Base-by-base conservation (phyloP, 495 filamentous ascomycete species). In the Cairneyella variabilis region DNA sequence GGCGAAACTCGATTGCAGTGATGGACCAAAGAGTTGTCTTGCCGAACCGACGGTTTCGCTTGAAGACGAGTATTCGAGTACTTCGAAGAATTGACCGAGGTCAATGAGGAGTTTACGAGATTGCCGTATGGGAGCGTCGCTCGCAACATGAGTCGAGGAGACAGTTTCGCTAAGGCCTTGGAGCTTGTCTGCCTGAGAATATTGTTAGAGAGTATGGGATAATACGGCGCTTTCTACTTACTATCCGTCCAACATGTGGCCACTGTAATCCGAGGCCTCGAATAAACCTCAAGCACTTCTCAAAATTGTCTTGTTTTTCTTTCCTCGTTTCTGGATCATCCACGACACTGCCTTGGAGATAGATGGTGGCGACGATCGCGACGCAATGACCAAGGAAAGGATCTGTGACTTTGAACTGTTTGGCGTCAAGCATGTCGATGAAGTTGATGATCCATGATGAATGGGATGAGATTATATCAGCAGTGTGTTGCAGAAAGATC, bases 401-500 rank as follows among this genome's bases (percentile, higher is more conserved):
- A 62, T 77, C 74, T 3, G 74, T 72, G 7, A 74, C 67, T 43
- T 66, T 47, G 46, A 75, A 74, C 0, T 53, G 57, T 46, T 68
- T 75, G 40, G 71, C 68, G 52, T 72, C 69, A 7, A 77, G 69
- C 56, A 66, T 74, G 34, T 73, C 66, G 53, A 77, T 70, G 44
- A 76, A 76, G 56, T 75, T 66, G 14, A 76, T 67, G 10, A 77
- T 73, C 74, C 74, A 77, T 0, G 69, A 71, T 0, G 74, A 71
- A 53, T 76, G 72, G 0, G 71, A 70, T 0, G 71, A 70, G 30
- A 76, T 72, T 8, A 77, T 57, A 42, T 77, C 74, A 7, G 71
- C 70, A 1, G 70, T 74, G 53, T 74, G 69, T 48, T 77, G 74
- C 2, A 77, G 59, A 23, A 77, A 77, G 18, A 77, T 77, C 32